Conservation (phyloP, 176 grass and related monocot genomes). For the Coix lacrymajobi region DNA sequence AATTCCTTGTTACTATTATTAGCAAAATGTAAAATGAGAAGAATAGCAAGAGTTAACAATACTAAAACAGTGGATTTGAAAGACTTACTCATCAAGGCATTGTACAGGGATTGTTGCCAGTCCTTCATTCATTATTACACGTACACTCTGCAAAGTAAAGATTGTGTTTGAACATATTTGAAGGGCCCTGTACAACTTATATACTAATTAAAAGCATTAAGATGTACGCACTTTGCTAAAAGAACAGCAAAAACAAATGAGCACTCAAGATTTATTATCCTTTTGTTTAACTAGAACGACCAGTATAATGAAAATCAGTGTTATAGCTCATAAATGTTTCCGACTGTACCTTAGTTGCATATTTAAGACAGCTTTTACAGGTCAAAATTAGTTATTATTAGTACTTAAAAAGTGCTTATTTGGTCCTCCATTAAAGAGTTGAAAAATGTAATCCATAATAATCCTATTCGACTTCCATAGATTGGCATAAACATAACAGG, state of each 20-base stretch:
- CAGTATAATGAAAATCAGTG: neutral
- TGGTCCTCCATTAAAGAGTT: slow-evolving; percentile 17
- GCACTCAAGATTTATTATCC: neutral
- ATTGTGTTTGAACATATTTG: slow-evolving; percentile 14
- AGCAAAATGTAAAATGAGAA: slow-evolving; percentile 1
- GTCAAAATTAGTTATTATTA: neutral
- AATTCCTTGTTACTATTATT: neutral
- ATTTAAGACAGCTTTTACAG: slow-evolving; percentile 14
- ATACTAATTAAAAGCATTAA: slow-evolving; percentile 8
- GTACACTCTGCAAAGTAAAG: slow-evolving; percentile 78
- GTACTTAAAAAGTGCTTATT: neutral
- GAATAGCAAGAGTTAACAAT: neutral
- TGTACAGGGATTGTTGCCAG: slow-evolving; percentile 75
- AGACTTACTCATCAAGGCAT: slow-evolving; percentile 85
- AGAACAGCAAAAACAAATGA: neutral
- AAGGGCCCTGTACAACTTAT: slow-evolving; percentile 7
- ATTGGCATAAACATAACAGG: neutral
- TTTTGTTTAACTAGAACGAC: neutral
- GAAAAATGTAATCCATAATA: neutral
- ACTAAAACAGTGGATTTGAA: neutral
- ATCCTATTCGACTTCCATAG: neutral
- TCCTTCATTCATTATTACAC: slow-evolving; percentile 98
- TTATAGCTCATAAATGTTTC: neutral
- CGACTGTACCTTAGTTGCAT: neutral
- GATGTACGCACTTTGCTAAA: neutral